These are phyloP conservation scores for Backusella parvicylindrica DNA, from an alignment of 192 early-diverging fungal species.

Conservation along the genomic window DNA sequence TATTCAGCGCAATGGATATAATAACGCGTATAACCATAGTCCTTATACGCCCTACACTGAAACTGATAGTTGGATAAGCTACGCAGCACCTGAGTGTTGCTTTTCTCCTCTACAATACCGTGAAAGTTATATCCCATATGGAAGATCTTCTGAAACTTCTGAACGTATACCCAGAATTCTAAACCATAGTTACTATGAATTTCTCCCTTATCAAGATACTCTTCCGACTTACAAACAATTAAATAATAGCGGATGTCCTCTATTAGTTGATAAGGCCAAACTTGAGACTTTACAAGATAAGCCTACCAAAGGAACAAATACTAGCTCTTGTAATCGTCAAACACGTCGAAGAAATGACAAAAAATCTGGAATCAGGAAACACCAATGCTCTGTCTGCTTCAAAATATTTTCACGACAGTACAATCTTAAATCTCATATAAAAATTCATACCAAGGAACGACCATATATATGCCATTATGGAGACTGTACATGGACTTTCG, in stretches of 20 bases:
- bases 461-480: constrained; percentile 57
- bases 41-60: background rate
- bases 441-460: constrained; percentile 71
- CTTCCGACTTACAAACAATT: background rate
- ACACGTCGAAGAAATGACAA: background rate
- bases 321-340: background rate
- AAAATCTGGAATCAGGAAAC: background rate
- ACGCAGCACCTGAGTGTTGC: background rate
- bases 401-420: constrained; percentile 62
- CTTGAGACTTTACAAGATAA: background rate
- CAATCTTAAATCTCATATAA: constrained; percentile 71
- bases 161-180: background rate
- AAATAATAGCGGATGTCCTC: background rate
- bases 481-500: constrained; percentile 57
- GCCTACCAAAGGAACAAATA: background rate
- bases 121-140: background rate
- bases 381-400: constrained; percentile 14
- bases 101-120: background rate
- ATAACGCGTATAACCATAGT: background rate
- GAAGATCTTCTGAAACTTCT: background rate
- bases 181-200: background rate
- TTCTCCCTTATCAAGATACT: background rate
- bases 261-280: background rate
- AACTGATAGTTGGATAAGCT: background rate
- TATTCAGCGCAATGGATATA: background rate